Evolutionary conservation across 371 early-diverging fungal genomes (phyloP), one percentile per base, ranked within the genome.

Genomic region (Mucor sp.): DNA sequence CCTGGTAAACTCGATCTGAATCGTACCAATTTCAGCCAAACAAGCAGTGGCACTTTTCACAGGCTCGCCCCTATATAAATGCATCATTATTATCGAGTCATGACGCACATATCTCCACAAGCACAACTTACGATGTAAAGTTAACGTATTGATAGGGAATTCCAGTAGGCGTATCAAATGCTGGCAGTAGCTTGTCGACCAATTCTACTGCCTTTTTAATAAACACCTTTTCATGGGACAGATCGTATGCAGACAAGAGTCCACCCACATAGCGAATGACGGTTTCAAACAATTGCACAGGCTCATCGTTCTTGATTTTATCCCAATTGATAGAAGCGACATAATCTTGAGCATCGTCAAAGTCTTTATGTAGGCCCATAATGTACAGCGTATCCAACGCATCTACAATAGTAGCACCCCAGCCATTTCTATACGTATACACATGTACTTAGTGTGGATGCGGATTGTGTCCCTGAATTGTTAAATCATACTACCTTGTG

Each of bases 231-330:
- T 86, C 80, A 21, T 63, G 64, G 4, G 85, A 84, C 35, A 94
- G 78, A 58, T 95, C 87, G 71, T 94, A 91, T 1, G 95, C 93
- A 21, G 89, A 86, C 25, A 96, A 74, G 28, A 96, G 75, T 0
- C 95, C 95, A 15, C 97, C 98, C 15, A 97, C 80, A 43, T 94
- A 88, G 0, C 98, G 88, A 56, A 97, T 97, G 17, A 87, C 87
- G 27, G 93, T 92, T 76, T 97, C 98, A 76, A 97, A 97, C 58
- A 86, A 74, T 27, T 82, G 78, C 12, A 82, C 82, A 7, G 72
- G 68, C 19, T 69, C 68, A 57, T 70, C 67, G 14, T 61, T 63
- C 6, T 39, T 63, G 2, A 66, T 37, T 11, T 48, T 56, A 44
- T 47, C 32, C 82, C 82, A 82, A 33, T 85, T 72, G 56, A 90